Evolutionary conservation across 495 filamentous ascomycete genomes (phyloP).

Genomic region (Filosporella fistucella): DNA sequence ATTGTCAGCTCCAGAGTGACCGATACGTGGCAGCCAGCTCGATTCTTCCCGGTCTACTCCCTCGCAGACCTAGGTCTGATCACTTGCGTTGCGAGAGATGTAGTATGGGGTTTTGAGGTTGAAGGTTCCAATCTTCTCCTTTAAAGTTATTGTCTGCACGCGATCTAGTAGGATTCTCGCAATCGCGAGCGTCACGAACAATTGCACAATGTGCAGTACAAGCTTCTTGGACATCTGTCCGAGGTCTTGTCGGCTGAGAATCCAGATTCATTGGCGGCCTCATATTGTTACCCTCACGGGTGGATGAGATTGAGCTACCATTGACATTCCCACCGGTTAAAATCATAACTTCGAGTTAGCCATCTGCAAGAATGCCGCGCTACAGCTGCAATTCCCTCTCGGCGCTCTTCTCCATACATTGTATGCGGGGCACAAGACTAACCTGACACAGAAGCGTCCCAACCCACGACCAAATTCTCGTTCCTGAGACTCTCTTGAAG

Average conservation of each 20-base stretch:
- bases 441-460: slow-evolving; percentile 57
- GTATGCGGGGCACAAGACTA: slow-evolving; percentile 64
- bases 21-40: slow-evolving; percentile 60
- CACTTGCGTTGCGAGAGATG: slow-evolving; percentile 43
- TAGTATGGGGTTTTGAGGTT: slow-evolving; percentile 72
- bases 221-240: slow-evolving; percentile 53
- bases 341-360: slow-evolving; percentile 67
- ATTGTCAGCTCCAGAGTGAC: slow-evolving; percentile 30
- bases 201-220: slow-evolving; percentile 23
- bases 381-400: slow-evolving; percentile 82
- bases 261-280: slow-evolving; percentile 5
- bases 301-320: slow-evolving; percentile 9
- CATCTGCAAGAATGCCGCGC: slow-evolving; percentile 87
- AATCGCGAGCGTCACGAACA: slow-evolving; percentile 33
- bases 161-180: slow-evolving; percentile 28
- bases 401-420: slow-evolving; percentile 64
- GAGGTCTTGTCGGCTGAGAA: slow-evolving; percentile 81
- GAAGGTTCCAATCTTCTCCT: slow-evolving; percentile 70
- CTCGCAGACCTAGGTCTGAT: slow-evolving; percentile 44
- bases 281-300: not conserved
- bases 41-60: slow-evolving; percentile 64
- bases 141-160: slow-evolving; percentile 72
- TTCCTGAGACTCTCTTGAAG: slow-evolving; percentile 97
- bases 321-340: slow-evolving; percentile 67
- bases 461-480: slow-evolving; percentile 86